Conservation (phyloP, 2,329 filamentous ascomycete species). For the Chrysosporium keratinophilum region DNA sequence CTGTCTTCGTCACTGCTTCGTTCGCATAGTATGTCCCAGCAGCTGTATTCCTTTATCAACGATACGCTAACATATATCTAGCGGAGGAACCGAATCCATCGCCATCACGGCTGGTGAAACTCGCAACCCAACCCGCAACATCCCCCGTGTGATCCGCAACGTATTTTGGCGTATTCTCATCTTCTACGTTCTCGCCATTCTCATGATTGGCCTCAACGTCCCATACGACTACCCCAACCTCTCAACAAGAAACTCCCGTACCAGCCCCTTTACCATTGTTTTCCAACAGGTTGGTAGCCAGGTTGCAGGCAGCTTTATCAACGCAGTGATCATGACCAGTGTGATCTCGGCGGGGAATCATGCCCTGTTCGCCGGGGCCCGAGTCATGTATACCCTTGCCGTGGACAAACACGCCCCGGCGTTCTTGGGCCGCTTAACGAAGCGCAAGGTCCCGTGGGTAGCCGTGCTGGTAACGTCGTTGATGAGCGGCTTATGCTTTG, state of each 20-base stretch:
- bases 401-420: slow-evolving; percentile 47
- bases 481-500: slow-evolving; percentile 52
- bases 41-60: slow-evolving; percentile 17
- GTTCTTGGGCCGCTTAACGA: slow-evolving; percentile 43
- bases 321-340: slow-evolving; percentile 51
- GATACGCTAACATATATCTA: slow-evolving; percentile 15
- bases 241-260: slow-evolving; percentile 35
- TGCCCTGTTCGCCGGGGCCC: slow-evolving; percentile 47
- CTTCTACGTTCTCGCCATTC: slow-evolving; percentile 44
- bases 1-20: slow-evolving; percentile 52
- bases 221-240: slow-evolving; percentile 46
- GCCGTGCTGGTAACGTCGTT: slow-evolving; percentile 46
- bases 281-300: slow-evolving; percentile 49
- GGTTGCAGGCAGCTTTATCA: slow-evolving; percentile 49
- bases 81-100: slow-evolving; percentile 53
- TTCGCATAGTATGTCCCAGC: slow-evolving; percentile 44
- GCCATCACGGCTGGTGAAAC: slow-evolving; percentile 58
- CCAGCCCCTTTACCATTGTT: slow-evolving; percentile 51
- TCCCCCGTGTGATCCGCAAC: slow-evolving; percentile 55
- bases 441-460: slow-evolving; percentile 44
- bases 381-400: slow-evolving; percentile 49
- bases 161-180: slow-evolving; percentile 54
- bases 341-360: slow-evolving; percentile 51
- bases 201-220: slow-evolving; percentile 50
- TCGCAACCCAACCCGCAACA: slow-evolving; percentile 49